Evolutionary conservation across 2,329 filamentous ascomycete species (phyloP).

Genomic region (Orbilia ellipsospora): DNA sequence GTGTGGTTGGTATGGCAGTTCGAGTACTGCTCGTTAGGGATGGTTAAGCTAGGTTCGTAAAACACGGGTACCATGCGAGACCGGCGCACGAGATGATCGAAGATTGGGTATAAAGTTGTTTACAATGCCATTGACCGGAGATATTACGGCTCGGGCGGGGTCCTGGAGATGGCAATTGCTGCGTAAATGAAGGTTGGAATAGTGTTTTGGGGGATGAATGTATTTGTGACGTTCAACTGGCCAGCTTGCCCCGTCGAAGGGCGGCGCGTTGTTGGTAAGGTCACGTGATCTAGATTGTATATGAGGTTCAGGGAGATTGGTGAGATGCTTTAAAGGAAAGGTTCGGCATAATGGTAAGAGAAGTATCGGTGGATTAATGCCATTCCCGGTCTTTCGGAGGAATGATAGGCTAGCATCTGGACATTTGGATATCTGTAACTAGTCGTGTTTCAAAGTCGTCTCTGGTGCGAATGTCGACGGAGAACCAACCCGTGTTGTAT

Average conservation of each 20-base stretch:
- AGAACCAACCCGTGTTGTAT: too few species aligned
- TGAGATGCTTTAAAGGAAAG: neutral
- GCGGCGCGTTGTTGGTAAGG: conserved; percentile 24
- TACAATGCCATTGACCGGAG: conserved; percentile 30
- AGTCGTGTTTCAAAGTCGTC: too few species aligned
- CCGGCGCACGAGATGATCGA: conserved; percentile 27
- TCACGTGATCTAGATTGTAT: conserved; percentile 6
- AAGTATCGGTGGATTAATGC: too few species aligned
- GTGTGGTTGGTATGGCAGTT: neutral
- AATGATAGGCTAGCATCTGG: too few species aligned
- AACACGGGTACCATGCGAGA: conserved; percentile 28
- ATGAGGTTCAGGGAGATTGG: neutral
- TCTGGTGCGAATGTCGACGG: too few species aligned
- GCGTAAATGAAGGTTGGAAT: neutral
- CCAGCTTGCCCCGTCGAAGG: conserved; percentile 24
- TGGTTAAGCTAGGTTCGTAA: too few species aligned
- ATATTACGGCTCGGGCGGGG: neutral
- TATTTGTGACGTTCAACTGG: neutral
- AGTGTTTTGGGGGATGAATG: conserved; percentile 1
- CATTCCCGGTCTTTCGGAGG: too few species aligned
- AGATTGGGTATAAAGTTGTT: neutral
- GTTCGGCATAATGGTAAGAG: too few species aligned
- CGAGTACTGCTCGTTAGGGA: neutral
- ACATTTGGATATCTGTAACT: too few species aligned
- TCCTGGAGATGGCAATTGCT: neutral